phyloP scores from a whole-genome alignment of 805 yeast species.

The Schizosaccharomyces japonicus region DNA sequence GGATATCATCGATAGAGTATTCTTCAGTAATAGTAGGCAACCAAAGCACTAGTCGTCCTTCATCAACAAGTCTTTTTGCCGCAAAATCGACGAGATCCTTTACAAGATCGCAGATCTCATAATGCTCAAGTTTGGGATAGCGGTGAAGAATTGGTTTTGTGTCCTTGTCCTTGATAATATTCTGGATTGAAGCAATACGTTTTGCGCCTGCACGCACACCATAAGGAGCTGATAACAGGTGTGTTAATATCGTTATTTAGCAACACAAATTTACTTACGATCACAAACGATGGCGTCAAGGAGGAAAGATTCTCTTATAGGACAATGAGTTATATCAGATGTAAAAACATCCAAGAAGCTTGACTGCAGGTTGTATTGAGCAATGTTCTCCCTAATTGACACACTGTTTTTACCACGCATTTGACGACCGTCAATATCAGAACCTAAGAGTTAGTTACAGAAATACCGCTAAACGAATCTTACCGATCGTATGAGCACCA shows the following conservation, averaged over 20 bases:
- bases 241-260: neutral
- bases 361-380: constrained; percentile 37
- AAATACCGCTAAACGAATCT: neutral
- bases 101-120: constrained; percentile 49
- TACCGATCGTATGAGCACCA: constrained; percentile 30
- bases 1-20: constrained; percentile 40
- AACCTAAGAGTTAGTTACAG: constrained; percentile 27
- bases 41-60: constrained; percentile 82
- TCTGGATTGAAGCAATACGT: constrained; percentile 86
- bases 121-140: constrained; percentile 80
- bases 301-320: constrained; percentile 35
- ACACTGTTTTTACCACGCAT: constrained; percentile 34
- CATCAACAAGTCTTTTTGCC: constrained; percentile 40
- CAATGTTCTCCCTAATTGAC: constrained; percentile 38
- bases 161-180: neutral
- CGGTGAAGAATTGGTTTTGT: constrained; percentile 17
- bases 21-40: constrained; percentile 93
- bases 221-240: constrained; percentile 36
- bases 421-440: constrained; percentile 75
- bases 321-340: constrained; percentile 87
- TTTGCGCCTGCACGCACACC: constrained; percentile 91
- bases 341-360: constrained; percentile 53
- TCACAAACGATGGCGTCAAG: constrained; percentile 78
- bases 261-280: constrained; percentile 20
- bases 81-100: constrained; percentile 60